These are phyloP conservation scores for Rachicladosporium sp. DNA, from an alignment of 2,329 filamentous ascomycete genomes.

Conservation along the genomic window DNA sequence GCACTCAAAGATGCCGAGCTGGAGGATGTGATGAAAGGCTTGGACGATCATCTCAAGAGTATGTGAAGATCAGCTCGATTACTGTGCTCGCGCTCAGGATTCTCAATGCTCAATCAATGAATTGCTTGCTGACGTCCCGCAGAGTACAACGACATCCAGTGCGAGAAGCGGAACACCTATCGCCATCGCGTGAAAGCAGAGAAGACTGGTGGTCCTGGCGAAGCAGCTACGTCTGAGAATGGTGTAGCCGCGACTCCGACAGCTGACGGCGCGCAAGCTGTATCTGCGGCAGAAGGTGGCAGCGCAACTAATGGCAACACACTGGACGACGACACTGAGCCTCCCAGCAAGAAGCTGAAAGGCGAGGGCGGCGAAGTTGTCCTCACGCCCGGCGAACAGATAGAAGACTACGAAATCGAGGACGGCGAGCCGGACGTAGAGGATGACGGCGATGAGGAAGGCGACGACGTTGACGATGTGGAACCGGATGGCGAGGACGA, in stretches of 20 bases:
- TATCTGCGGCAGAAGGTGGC: neutral
- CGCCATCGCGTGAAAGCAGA: conserved; percentile 56
- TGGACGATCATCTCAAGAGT: conserved; percentile 70
- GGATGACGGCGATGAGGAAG: conserved; percentile 32
- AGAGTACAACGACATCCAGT: conserved; percentile 64
- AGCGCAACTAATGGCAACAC: conserved; percentile 1
- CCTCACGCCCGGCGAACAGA: conserved; percentile 7
- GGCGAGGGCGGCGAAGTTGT: conserved; percentile 27
- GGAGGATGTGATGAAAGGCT: conserved; percentile 52
- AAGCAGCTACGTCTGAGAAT: too few species aligned
- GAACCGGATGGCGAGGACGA: conserved; percentile 35
- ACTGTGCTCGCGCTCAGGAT: too few species aligned
- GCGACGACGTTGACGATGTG: conserved; percentile 39
- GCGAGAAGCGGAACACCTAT: conserved; percentile 62
- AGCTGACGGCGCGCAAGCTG: neutral
- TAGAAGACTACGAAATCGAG: conserved; percentile 40
- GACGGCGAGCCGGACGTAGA: conserved; percentile 35
- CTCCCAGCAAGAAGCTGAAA: conserved; percentile 39
- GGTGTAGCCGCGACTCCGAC: neutral
- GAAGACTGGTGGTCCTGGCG: conserved; percentile 31
- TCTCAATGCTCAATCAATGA: neutral
- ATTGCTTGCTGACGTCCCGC: conserved; percentile 7
- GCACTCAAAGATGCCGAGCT: conserved; percentile 69
- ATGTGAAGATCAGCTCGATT: conserved; percentile 21
- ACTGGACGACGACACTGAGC: conserved; percentile 31